Evolutionary conservation across 345 rosid genomes (phyloP), one percentile per base, ranked within the genome.

Genomic region (Geranium rotundifolium): DNA sequence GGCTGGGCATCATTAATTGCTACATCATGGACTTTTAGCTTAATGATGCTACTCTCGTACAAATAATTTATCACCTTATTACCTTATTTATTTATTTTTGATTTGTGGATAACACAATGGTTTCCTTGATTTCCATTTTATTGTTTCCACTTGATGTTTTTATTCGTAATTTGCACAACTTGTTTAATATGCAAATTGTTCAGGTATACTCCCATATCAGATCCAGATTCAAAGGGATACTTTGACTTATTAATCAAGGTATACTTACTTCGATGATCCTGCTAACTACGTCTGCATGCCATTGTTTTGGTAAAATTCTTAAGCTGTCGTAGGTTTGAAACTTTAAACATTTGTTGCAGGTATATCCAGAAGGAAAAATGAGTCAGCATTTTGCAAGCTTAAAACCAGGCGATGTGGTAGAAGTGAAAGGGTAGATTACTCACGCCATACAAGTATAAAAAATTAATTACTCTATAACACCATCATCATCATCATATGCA

Each of bases 141-240:
- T 9, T 19, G 16, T n/a, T 56, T 29, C 1, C 12, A 23, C 5
- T 19, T 39, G 29, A n/a, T 56, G 9, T 30, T 7, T 17, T 8
- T 34, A 7, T 37, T 27, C 5, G 56, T 67, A 31, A 54, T 64
- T 19, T 17, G 19, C 20, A 49, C 37, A 20, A 58, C 52, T 19
- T 60, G 58, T 34, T 63, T 49, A 49, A 63, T 69, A 59, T 60
- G 50, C 65, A 75, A 60, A 37, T 12, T 60, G 18, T 60, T 55
- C 85, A 91, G 98, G 67, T 91, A 91, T 70, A 91, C 98, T 71
- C 98, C 96, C 65, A 87, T 91, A 72, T 91, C 98, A 59, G 96
- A 89, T 61, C 84, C 96, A 64, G 91, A 89, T 65, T 73, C 92
- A 30, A 87, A 87, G 77, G 98, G 98, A 41, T 72, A 84, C 67